phyloP scores from a whole-genome alignment of 371 early-diverging fungal species.

The Zychaea mexicana region DNA sequence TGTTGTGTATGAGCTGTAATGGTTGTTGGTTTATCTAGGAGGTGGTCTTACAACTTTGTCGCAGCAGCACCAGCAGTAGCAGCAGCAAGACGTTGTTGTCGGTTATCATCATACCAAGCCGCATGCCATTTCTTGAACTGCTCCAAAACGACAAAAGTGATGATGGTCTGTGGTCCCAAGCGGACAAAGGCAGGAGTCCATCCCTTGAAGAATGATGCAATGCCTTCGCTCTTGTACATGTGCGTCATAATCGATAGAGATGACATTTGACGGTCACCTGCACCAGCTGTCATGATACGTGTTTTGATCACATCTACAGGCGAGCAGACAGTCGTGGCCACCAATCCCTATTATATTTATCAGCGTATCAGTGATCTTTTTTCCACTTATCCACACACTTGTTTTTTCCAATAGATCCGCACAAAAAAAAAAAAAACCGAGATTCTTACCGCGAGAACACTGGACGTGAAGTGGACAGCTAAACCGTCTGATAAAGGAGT shows the following conservation, averaged over 20 bases:
- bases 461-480: constrained; percentile 61
- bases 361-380: no score
- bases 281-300: constrained; percentile 65
- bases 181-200: constrained; percentile 69
- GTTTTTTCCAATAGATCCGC: no score
- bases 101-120: constrained; percentile 25
- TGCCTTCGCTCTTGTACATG: constrained; percentile 64
- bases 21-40: no score
- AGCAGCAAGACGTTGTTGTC: not conserved
- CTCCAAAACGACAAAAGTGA: constrained; percentile 70
- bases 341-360: constrained; percentile 66
- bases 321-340: constrained; percentile 72
- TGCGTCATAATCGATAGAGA: constrained; percentile 32
- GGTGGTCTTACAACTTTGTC: not conserved
- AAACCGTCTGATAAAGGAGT: constrained; percentile 54
- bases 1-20: no score
- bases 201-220: constrained; percentile 70
- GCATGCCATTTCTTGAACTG: constrained; percentile 55
- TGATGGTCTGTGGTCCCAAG: constrained; percentile 70
- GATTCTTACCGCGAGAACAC: constrained; percentile 52
- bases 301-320: constrained; percentile 80
- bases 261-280: constrained; percentile 37
- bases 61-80: not conserved
- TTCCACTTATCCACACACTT: no score
- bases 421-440: not conserved